Percentiles rank a stretch among this genome's conserved stretches.
Conservation (phyloP, 1,284 basidiomycete genomes). For the Stereum hirsutum region DNA sequence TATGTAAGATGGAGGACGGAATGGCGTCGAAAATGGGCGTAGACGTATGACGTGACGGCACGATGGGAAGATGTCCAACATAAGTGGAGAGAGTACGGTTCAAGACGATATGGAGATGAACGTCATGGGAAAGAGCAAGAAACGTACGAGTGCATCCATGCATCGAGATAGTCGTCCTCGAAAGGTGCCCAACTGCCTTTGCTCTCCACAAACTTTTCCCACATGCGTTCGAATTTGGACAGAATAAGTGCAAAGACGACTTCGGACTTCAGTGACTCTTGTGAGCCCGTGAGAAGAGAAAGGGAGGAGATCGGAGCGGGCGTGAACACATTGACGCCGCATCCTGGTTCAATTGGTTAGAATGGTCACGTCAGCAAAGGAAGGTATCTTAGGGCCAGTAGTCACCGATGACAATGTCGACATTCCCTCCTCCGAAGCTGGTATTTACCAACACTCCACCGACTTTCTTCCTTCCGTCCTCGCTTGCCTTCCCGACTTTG, state of each 20-base stretch:
- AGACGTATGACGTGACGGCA: too few species aligned
- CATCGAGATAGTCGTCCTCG: constrained; percentile 66
- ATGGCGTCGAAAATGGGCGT: too few species aligned
- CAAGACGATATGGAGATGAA: background rate
- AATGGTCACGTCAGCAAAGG: background rate
- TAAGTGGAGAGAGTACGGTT: background rate
- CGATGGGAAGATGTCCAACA: background rate
- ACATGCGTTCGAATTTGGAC: constrained; percentile 73
- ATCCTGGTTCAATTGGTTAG: constrained; percentile 68
- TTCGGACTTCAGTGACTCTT: constrained; percentile 57
- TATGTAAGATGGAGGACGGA: background rate
- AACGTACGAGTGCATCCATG: constrained; percentile 86
- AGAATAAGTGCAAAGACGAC: constrained; percentile 70
- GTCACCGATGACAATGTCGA: constrained; percentile 77
- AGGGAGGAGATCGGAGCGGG: constrained; percentile 79
- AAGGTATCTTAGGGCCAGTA: constrained; percentile 8
- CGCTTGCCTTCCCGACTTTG: too few species aligned
- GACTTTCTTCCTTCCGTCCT: constrained; percentile 57
- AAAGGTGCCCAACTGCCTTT: constrained; percentile 71
- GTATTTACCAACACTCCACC: constrained; percentile 92
- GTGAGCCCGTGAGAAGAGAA: constrained; percentile 49
- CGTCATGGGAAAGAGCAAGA: background rate
- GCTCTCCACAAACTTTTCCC: constrained; percentile 58
- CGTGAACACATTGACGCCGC: constrained; percentile 86
- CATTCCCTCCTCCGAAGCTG: constrained; percentile 64